A percentile compares a stretch with the other conserved stretches of the same genome.
These are phyloP conservation scores for Cubamyces sp. DNA, from an alignment of 768 basidiomycete species.

Conservation along the genomic window DNA sequence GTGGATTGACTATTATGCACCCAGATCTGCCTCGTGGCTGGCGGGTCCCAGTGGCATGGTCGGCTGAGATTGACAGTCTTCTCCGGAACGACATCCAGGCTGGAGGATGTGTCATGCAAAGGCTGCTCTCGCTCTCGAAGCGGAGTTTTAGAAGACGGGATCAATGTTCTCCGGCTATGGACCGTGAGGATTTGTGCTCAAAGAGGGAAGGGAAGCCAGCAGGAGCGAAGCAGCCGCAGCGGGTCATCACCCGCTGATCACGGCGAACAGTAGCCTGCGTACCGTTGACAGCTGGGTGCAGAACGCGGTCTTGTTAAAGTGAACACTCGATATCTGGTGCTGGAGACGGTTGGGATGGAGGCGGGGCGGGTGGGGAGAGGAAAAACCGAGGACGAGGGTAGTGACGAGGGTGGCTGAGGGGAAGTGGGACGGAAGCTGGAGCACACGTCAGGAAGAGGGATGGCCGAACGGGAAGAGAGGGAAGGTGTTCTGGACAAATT, in stretches of 20 bases:
- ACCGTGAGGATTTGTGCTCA: slow-evolving; percentile 5
- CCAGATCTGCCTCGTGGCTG: slow-evolving; percentile 13
- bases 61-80: background rate
- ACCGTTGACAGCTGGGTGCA: no score
- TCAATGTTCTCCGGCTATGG: slow-evolving; percentile 15
- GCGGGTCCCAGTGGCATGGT: background rate
- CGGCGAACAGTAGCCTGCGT: slow-evolving; percentile 8
- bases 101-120: slow-evolving; percentile 10
- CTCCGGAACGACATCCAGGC: background rate
- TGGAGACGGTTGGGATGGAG: background rate
- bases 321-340: background rate
- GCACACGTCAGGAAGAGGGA: slow-evolving; percentile 23
- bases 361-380: background rate
- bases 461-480: slow-evolving; percentile 6
- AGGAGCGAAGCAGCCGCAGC: slow-evolving; percentile 20
- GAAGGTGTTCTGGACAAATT: slow-evolving; percentile 3
- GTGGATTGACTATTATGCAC: slow-evolving; percentile 12
- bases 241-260: slow-evolving; percentile 25
- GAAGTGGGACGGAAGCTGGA: slow-evolving; percentile 17
- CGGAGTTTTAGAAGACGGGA: slow-evolving; percentile 14
- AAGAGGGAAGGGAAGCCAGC: slow-evolving; percentile 9
- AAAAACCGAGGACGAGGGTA: background rate
- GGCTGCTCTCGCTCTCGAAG: slow-evolving; percentile 8
- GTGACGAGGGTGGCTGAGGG: slow-evolving; percentile 19
- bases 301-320: no score